phyloP scores from a whole-genome alignment of 305 asterid genomes.

The Fraxinus sp. region DNA sequence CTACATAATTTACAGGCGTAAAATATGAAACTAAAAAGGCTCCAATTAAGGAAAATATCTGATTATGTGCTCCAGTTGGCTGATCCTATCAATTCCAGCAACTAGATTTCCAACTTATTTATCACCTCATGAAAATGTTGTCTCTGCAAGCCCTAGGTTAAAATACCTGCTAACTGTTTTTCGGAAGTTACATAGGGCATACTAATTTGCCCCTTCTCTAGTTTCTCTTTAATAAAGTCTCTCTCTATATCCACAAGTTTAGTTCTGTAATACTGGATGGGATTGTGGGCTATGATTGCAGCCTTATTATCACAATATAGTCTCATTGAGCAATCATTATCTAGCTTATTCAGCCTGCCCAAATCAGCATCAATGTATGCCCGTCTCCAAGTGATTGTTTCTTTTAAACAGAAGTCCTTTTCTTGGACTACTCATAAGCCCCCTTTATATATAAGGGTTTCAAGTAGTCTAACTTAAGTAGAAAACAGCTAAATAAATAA shows the following conservation, averaged over 20 bases:
- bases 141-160: conserved; percentile 1
- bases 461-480: background rate
- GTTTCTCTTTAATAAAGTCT: background rate
- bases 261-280: background rate
- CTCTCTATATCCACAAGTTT: background rate
- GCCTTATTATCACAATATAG: background rate
- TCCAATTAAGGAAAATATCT: background rate
- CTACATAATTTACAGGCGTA: background rate
- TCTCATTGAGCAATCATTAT: background rate
- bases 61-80: background rate
- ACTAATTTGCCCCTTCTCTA: background rate
- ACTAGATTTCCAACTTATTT: background rate
- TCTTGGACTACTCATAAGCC: background rate
- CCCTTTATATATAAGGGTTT: background rate
- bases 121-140: background rate
- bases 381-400: background rate
- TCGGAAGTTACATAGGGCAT: background rate
- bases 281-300: background rate
- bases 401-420: background rate
- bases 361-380: background rate
- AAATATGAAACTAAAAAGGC: background rate
- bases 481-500: background rate
- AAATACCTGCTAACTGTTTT: background rate
- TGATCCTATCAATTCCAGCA: background rate
- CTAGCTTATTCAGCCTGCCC: background rate